Evolutionary conservation across 2,329 filamentous ascomycete species (phyloP).

Genomic region (Fusarium pilosicola): DNA sequence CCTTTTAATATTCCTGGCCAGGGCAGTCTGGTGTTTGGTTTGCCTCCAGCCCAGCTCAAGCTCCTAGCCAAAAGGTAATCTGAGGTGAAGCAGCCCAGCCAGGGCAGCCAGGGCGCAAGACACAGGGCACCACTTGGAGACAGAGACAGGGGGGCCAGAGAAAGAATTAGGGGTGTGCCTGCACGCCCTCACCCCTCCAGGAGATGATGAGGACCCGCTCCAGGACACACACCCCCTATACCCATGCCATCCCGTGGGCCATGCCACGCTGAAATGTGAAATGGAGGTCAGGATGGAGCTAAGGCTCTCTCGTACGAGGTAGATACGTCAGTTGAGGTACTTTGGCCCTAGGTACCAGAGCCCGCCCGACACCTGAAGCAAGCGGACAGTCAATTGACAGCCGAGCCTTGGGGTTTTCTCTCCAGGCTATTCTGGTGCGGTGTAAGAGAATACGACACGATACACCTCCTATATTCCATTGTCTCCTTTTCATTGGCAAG

Average conservation of each 20-base stretch:
- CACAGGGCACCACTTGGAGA: conserved; percentile 41
- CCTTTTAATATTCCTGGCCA: conserved; percentile 46
- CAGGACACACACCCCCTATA: conserved; percentile 4
- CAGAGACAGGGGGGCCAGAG: conserved; percentile 29
- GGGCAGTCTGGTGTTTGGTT: conserved; percentile 45
- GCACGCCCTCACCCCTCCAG: conserved; percentile 28
- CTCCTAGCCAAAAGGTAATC: conserved; percentile 46
- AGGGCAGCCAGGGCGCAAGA: conserved; percentile 42
- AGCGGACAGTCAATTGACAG: conserved; percentile 14
- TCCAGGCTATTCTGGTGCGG: conserved; percentile 20
- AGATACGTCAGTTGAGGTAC: conserved; percentile 45
- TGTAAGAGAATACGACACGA: conserved; percentile 28
- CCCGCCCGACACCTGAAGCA: conserved; percentile 34
- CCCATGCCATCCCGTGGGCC: not conserved
- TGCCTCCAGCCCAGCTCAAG: conserved; percentile 39
- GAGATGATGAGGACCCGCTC: conserved; percentile 31
- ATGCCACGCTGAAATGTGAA: conserved; percentile 36
- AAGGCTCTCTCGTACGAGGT: conserved; percentile 39
- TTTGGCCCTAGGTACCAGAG: conserved; percentile 33
- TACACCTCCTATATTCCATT: not conserved
- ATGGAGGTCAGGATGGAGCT: conserved; percentile 31
- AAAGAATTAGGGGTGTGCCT: conserved; percentile 3
- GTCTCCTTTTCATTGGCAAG: not conserved
- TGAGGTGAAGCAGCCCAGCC: conserved; percentile 47
- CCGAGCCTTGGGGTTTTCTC: conserved; percentile 1